A percentile compares a stretch with the other conserved stretches of the same genome.
These are phyloP conservation scores for Paracorniculantispora psalliotae DNA, from an alignment of 2,329 filamentous ascomycete genomes.

Conservation along the genomic window DNA sequence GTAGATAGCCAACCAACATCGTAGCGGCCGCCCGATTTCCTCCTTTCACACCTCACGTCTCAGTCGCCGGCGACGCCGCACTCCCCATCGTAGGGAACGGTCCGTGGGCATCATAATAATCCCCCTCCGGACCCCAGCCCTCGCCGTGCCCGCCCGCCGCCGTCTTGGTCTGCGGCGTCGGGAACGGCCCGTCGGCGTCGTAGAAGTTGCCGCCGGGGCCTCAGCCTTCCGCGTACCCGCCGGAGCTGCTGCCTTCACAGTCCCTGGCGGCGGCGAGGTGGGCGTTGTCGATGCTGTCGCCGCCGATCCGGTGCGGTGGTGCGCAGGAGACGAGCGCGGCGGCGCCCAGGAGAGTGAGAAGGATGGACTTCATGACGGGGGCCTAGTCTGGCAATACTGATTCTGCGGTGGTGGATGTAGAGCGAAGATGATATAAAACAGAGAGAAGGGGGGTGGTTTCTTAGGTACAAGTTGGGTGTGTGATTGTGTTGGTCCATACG, in stretches of 20 bases:
- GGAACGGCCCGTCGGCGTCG: background rate
- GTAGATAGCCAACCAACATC: too few species aligned
- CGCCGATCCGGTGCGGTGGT: background rate
- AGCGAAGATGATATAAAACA: too few species aligned
- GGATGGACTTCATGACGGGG: background rate
- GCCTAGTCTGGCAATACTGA: too few species aligned
- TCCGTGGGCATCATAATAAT: background rate
- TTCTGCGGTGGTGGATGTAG: too few species aligned
- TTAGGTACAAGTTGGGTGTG: too few species aligned
- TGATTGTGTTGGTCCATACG: too few species aligned
- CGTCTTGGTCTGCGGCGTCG: background rate
- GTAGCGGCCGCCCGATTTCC: too few species aligned
- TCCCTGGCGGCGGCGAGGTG: too few species aligned
- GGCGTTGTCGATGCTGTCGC: too few species aligned
- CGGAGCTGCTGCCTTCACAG: background rate
- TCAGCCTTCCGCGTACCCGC: background rate
- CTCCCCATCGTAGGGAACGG: slow-evolving; percentile 2
- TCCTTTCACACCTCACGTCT: too few species aligned
- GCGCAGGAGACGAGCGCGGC: background rate
- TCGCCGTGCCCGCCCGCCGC: background rate
- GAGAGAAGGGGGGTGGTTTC: too few species aligned
- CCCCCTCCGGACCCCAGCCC: background rate
- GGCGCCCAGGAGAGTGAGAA: background rate
- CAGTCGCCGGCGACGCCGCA: background rate
- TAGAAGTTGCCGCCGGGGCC: background rate